A percentile compares a stretch with the other conserved stretches of the same genome.
Conservation (phyloP, 2,329 filamentous ascomycete genomes). For the Talaromyces sp. region DNA sequence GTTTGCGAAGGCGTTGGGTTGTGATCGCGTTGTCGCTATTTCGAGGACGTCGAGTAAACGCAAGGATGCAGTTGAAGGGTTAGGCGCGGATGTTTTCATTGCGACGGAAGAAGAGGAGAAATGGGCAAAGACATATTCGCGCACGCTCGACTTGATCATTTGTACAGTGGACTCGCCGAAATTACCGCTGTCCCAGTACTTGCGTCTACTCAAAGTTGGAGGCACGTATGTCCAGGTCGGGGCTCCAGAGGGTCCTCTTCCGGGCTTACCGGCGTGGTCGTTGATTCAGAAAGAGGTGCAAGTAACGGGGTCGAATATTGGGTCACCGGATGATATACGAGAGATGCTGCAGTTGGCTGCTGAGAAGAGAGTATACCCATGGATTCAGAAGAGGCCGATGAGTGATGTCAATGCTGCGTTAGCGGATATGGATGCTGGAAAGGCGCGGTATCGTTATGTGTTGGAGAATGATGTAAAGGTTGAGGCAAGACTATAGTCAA, state of each 20-base stretch:
- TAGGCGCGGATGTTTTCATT: conserved; percentile 57
- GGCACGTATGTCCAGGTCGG: conserved; percentile 66
- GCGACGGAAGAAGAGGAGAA: conserved; percentile 56
- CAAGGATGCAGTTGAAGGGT: conserved; percentile 45
- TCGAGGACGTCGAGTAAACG: conserved; percentile 51
- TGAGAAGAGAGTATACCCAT: conserved; percentile 41
- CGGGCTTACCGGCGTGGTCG: conserved; percentile 55
- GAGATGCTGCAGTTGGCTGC: conserved; percentile 44
- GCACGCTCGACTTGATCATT: conserved; percentile 54
- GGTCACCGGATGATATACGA: conserved; percentile 42
- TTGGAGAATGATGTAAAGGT: conserved; percentile 38
- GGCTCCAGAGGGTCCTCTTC: conserved; percentile 58
- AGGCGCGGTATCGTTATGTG: conserved; percentile 48
- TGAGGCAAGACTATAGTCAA: conserved; percentile 30
- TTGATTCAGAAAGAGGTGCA: conserved; percentile 57
- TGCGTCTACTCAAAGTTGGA: conserved; percentile 57
- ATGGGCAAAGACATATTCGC: conserved; percentile 51
- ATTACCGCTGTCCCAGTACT: conserved; percentile 63
- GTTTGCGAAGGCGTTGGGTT: conserved; percentile 67
- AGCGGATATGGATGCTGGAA: conserved; percentile 45
- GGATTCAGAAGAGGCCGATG: conserved; percentile 44
- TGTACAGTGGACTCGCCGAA: conserved; percentile 56
- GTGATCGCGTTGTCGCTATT: conserved; percentile 59
- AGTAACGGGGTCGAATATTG: conserved; percentile 50
- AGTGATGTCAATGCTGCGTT: conserved; percentile 43